Conservation (phyloP, 352 stramenopile species). For the Blastocystis sp. region DNA sequence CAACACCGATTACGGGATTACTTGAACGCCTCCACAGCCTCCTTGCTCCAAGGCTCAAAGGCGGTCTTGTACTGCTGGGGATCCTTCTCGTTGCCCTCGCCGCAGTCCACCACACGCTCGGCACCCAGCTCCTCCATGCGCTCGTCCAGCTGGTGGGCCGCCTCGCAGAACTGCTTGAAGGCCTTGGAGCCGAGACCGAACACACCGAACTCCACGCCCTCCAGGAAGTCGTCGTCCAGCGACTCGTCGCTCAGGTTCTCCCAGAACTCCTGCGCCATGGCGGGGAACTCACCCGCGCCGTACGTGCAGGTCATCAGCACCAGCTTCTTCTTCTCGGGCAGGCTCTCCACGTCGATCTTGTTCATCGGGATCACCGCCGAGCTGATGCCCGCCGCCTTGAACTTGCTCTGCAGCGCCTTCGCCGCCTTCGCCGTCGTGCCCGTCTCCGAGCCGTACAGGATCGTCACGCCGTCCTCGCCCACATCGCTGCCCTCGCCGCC, state of each 20-base stretch:
- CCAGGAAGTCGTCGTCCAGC: slow-evolving; percentile 57
- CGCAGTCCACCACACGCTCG: slow-evolving; percentile 56
- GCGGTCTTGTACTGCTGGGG: slow-evolving; percentile 66
- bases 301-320: slow-evolving; percentile 69
- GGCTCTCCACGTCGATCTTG: slow-evolving; percentile 63
- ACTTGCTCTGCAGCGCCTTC: slow-evolving; percentile 63
- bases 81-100: slow-evolving; percentile 68
- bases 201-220: slow-evolving; percentile 55
- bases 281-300: slow-evolving; percentile 63
- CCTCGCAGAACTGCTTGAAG: slow-evolving; percentile 66
- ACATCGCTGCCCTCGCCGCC: slow-evolving; percentile 33
- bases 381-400: slow-evolving; percentile 67
- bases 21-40: slow-evolving; percentile 57
- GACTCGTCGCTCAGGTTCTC: slow-evolving; percentile 49
- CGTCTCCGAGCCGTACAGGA: slow-evolving; percentile 60
- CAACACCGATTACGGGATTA: slow-evolving; percentile 10
- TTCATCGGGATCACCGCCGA: slow-evolving; percentile 65
- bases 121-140: slow-evolving; percentile 66
- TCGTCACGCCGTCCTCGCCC: slow-evolving; percentile 49
- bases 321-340: slow-evolving; percentile 69
- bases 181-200: slow-evolving; percentile 65
- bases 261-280: slow-evolving; percentile 66
- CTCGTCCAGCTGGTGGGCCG: slow-evolving; percentile 59
- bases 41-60: slow-evolving; percentile 64
- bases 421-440: slow-evolving; percentile 59